Base-by-base conservation (phyloP, 805 yeast species). In the Blastobotrys terrestris region DNA sequence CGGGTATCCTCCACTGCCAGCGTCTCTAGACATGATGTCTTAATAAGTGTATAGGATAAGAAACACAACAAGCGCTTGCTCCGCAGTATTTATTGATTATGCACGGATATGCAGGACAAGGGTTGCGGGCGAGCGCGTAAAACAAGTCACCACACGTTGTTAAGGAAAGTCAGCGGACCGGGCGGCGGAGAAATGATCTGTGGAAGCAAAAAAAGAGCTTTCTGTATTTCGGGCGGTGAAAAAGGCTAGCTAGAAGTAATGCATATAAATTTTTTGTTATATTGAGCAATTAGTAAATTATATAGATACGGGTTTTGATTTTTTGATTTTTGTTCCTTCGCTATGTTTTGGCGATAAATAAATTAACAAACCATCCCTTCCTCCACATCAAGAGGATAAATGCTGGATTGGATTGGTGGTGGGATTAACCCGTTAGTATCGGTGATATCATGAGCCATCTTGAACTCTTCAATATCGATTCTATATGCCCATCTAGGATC, bases 1-100 rank as follows among this genome's bases (percentile, higher is more conserved):
- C 7, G 57, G 52, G 31, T 50, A 53, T 13, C 8, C 5, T 45
- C 48, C 21, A 14, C 14, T 11, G 39, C 21, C 19, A 31, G n/a
- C n/a, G n/a, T 45, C 31, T 3, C 18, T 5, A 45, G n/a, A 15
- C 16, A 11, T 15, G n/a, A 6, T 8, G 21, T 22, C 5, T 11
- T 15, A 4, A 15, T 43, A 5, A 15, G n/a, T 19, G 3, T 5
- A 20, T 15, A 13, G n/a, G 3, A 13, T 7, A 43, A 20, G 21
- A 19, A 22, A 22, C 46, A 7, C 8, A 26, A 5, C 11, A 26
- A 26, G 11, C 35, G 11, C 35, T 26, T 26, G 35, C 35, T 26
- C 35, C 35, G 31, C 46, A 13, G 6, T 43, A 19, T 43, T 18
- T 43, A 43, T 19, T 43, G 45, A 18, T 20, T n/a, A 20, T 20